Base-by-base conservation (phyloP, 1,139 yeast genomes). In the Zygosaccharomyces sapae region DNA sequence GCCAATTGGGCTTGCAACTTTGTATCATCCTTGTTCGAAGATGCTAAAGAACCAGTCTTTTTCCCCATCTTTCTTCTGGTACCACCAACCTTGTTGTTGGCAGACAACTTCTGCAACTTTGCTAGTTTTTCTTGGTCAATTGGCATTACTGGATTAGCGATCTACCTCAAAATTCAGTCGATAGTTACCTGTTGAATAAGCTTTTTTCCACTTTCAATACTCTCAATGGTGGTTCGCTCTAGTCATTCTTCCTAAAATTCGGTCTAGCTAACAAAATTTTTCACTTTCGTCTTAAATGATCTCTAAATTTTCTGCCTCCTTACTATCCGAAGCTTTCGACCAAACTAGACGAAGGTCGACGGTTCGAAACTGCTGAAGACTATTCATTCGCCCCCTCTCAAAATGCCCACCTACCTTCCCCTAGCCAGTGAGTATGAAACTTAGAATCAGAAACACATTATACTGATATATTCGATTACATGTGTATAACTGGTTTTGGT, bases 1-100 rank as follows among this genome's bases (percentile, higher is more conserved):
- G 83, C 86, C 72, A 92, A 79, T 62, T 95, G 81, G 62, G 84
- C 87, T 74, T 88, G 92, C 72, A 92, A 79, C 74, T 89, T 88
- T 73, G 90, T 78, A 76, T 89, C 94, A 63, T 86, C 95, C 79
- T 75, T 70, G 68, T 72, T 70, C 68, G 76, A 56, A 61, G 70
- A 50, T 40, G 55, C 53, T 45, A 52, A 41, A 48, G 65, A 49
- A 39, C 57, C 58, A 38, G 55, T 50, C 77, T 81, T 82, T 75
- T 79, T 85, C 71, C 83, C 81, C 69, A 71, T 64, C 75, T 79
- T 85, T 68, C 82, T 84, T 83, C 96, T 87, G 74, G 81, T 80
- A 74, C 95, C 96, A 72, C 90, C 94, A 63, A 85, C 85, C 72
- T 83, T 85, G 79, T 80, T 82, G 70, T 75, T 71, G 66, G 83